Evolutionary conservation across 1,284 basidiomycete genomes (phyloP).

Genomic region (Peniophora sp.): DNA sequence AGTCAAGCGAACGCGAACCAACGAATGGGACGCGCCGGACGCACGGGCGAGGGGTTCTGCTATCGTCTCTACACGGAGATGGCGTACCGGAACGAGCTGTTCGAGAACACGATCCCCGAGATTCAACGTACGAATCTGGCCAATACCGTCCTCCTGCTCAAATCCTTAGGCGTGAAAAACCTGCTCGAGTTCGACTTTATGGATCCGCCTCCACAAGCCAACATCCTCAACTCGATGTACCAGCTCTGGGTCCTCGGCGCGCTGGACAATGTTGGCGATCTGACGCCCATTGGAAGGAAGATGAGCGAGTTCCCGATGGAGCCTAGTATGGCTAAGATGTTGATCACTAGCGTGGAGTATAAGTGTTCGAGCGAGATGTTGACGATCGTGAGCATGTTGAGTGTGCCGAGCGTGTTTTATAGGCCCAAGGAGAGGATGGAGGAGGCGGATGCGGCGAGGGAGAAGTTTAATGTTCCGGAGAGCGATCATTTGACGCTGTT

Average conservation of each 20-base stretch:
- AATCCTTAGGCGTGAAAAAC: constrained; percentile 98
- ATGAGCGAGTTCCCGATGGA: constrained; percentile 99
- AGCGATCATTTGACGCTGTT: constrained; percentile 94
- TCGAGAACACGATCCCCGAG: constrained; percentile 93
- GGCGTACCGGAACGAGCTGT: constrained; percentile 97
- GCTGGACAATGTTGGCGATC: constrained; percentile 94
- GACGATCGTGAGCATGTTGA: constrained; percentile 98
- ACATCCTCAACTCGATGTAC: constrained; percentile 97
- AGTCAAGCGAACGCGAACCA: constrained; percentile 97
- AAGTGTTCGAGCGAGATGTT: constrained; percentile 93
- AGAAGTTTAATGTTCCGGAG: constrained; percentile 98
- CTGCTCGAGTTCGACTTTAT: constrained; percentile 98
- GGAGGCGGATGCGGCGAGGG: constrained; percentile 92
- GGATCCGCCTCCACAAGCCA: constrained; percentile 97
- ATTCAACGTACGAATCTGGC: constrained; percentile 95
- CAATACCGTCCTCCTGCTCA: constrained; percentile 89
- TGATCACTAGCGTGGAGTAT: constrained; percentile 92
- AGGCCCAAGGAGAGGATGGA: constrained; percentile 93
- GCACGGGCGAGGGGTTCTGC: constrained; percentile 91
- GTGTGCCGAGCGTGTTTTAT: constrained; percentile 95
- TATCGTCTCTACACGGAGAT: constrained; percentile 98
- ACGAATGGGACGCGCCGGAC: constrained; percentile 90
- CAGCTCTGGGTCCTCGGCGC: constrained; percentile 98
- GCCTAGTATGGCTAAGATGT: constrained; percentile 96
- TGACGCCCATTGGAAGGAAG: constrained; percentile 87